Evolutionary conservation across 257 asterid genomes (phyloP).

Genomic region (Solanum pimpinellifolium): DNA sequence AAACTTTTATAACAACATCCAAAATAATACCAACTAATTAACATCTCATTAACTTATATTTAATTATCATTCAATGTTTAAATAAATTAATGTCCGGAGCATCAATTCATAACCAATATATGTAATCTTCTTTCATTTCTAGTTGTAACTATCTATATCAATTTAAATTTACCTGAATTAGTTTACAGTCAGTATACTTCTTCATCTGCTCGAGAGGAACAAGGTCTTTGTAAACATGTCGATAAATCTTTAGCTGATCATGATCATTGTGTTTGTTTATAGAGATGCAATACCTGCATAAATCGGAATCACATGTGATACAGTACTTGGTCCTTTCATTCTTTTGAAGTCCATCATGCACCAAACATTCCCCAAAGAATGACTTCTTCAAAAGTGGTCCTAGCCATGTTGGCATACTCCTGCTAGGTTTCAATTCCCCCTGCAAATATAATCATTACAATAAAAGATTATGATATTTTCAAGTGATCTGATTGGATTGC

Average conservation of each 20-base stretch:
- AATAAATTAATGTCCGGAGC: background rate
- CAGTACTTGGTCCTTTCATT: conserved; percentile 26
- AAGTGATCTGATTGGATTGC: no score
- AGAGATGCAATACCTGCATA: conserved; percentile 22
- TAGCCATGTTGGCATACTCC: conserved; percentile 17
- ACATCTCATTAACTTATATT: background rate
- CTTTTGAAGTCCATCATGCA: conserved; percentile 13
- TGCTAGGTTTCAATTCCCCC: background rate
- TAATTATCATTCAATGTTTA: background rate
- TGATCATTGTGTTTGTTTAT: conserved; percentile 9
- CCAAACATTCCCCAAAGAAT: conserved; percentile 27
- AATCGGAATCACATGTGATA: conserved; percentile 14
- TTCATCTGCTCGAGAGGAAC: conserved; percentile 11
- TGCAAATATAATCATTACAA: background rate
- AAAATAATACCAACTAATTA: background rate
- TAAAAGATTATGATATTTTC: background rate
- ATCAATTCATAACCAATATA: background rate
- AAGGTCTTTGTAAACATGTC: conserved; percentile 20
- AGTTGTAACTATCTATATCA: background rate
- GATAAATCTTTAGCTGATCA: conserved; percentile 5
- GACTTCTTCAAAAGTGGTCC: conserved; percentile 4
- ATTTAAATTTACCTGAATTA: conserved; percentile 11
- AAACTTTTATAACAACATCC: background rate
- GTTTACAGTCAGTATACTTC: conserved; percentile 5
- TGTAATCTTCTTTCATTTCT: background rate